These are phyloP conservation scores for Recurvomyces mirabilis DNA, from an alignment of 495 filamentous ascomycete genomes.

Conservation along the genomic window DNA sequence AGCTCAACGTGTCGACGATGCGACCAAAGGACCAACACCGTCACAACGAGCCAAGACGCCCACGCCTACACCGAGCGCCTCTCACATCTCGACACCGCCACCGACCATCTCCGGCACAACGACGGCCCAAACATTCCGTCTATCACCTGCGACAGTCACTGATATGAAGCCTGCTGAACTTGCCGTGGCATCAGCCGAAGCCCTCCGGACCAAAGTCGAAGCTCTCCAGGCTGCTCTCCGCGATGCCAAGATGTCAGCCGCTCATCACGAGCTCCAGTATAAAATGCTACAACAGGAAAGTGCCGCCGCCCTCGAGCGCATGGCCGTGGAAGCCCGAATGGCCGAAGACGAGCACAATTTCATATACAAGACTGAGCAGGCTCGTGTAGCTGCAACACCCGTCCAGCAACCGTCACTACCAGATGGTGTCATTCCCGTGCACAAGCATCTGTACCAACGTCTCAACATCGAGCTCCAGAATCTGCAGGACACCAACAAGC, in stretches of 20 bases:
- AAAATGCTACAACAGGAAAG: constrained; percentile 78
- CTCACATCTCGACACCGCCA: constrained; percentile 25
- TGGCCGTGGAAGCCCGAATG: constrained; percentile 87
- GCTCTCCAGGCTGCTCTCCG: constrained; percentile 42
- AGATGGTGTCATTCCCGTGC: constrained; percentile 17
- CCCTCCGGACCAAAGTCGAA: constrained; percentile 47
- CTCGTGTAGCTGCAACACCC: constrained; percentile 35
- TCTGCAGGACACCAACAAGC: constrained; percentile 8
- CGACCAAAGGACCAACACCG: constrained; percentile 17
- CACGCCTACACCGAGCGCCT: constrained; percentile 19
- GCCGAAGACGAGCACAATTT: constrained; percentile 84
- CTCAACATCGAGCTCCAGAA: constrained; percentile 16
- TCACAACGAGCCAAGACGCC: constrained; percentile 19
- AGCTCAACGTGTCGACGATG: constrained; percentile 3
- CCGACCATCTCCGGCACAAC: constrained; percentile 12
- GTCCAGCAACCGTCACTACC: constrained; percentile 19
- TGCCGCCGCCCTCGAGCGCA: constrained; percentile 72
- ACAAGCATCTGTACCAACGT: constrained; percentile 19
- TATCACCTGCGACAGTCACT: neutral
- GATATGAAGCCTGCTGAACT: constrained; percentile 14
- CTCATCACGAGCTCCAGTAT: constrained; percentile 89
- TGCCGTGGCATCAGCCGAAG: constrained; percentile 33
- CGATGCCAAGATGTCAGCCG: constrained; percentile 65
- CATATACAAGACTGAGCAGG: constrained; percentile 48
- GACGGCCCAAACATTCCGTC: neutral